These are phyloP conservation scores for Neofusicoccum laricinum DNA, from an alignment of 2,329 filamentous ascomycete genomes.

Conservation along the genomic window DNA sequence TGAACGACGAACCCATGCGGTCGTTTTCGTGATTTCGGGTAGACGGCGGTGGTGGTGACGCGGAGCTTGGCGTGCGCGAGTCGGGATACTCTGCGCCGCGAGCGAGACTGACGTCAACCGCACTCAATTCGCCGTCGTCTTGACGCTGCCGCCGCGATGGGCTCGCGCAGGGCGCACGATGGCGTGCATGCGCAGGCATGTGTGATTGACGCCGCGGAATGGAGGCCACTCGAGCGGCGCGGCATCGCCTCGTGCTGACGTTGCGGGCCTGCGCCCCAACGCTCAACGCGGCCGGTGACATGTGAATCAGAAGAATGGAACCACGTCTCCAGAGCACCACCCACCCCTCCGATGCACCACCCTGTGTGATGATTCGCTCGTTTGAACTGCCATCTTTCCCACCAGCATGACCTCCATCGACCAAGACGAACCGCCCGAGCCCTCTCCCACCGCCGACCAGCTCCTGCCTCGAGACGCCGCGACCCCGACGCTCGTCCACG, in stretches of 20 bases:
- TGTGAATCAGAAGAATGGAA: conserved; percentile 16
- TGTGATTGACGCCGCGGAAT: not conserved
- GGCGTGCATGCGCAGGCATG: not conserved
- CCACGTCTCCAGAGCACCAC: conserved; percentile 7
- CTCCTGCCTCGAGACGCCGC: not conserved
- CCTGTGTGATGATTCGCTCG: conserved; percentile 11
- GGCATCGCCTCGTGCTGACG: conserved; percentile 9
- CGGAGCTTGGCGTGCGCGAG: conserved; percentile 8
- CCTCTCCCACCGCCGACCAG: not conserved
- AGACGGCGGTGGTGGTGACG: not conserved
- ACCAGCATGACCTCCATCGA: not conserved
- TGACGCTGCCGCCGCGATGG: not conserved
- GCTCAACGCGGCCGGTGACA: conserved; percentile 3
- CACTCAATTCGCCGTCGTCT: not conserved
- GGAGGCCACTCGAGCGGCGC: not conserved
- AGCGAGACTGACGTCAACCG: conserved; percentile 7
- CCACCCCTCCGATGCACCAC: not conserved
- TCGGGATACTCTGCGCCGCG: not conserved
- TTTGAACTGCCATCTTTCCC: not conserved
- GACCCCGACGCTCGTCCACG: not conserved
- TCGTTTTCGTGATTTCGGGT: not conserved
- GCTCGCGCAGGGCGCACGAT: not conserved
- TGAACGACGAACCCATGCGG: not conserved
- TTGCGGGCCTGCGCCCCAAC: conserved; percentile 10
- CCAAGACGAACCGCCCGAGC: conserved; percentile 11